Conservation (phyloP, 768 basidiomycete genomes). For the Trametes villosa region DNA sequence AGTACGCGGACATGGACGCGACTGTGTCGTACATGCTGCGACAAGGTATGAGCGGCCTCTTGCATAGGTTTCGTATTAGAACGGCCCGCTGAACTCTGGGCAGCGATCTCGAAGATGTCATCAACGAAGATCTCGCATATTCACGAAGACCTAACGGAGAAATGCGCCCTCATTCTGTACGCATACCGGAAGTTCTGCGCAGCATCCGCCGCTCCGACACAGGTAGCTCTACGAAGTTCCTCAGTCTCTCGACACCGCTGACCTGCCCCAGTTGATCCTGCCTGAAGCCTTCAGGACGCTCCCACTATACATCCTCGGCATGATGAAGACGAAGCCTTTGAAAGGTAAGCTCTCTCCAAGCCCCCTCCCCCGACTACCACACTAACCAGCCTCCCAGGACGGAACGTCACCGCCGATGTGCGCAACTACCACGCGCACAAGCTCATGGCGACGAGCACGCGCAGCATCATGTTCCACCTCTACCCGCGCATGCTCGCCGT, state of each 20-base stretch:
- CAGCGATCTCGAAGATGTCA: conserved; percentile 72
- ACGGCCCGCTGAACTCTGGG: not conserved
- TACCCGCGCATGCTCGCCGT: conserved; percentile 90
- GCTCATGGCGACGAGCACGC: conserved; percentile 70
- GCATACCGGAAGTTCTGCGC: conserved; percentile 92
- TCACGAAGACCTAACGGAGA: conserved; percentile 82
- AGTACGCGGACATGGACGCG: conserved; percentile 89
- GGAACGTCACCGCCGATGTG: conserved; percentile 91
- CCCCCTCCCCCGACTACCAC: not conserved
- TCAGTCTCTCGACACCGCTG: not conserved
- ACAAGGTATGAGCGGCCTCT: conserved; percentile 59
- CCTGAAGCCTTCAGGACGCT: conserved; percentile 92
- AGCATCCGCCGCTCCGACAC: conserved; percentile 70
- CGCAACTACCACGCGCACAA: conserved; percentile 85
- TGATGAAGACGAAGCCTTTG: conserved; percentile 90
- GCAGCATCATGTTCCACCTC: conserved; percentile 72
- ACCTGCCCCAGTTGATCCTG: conserved; percentile 72
- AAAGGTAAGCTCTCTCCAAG: conserved; percentile 62
- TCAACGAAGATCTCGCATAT: conserved; percentile 70
- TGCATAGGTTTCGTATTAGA: not conserved
- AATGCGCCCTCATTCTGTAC: conserved; percentile 77
- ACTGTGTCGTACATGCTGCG: conserved; percentile 75
- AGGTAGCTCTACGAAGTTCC: conserved; percentile 52
- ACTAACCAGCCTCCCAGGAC: conserved; percentile 51
- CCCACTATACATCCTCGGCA: conserved; percentile 77